phyloP scores from a whole-genome alignment of 2,329 filamentous ascomycete species.

The Ophidiomyces ophidiicola region DNA sequence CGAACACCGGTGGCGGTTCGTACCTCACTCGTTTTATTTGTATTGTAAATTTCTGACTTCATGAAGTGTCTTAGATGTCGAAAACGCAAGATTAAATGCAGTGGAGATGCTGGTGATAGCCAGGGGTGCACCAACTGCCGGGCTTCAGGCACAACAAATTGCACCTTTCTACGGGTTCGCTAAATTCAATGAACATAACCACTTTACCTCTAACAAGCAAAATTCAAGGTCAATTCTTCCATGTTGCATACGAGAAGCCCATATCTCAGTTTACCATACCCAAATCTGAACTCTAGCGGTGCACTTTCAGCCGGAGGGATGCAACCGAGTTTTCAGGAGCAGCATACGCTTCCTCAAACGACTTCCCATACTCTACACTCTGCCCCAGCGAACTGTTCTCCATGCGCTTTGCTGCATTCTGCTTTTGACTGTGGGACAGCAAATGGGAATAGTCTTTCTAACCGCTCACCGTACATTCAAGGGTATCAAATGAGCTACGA shows the following conservation, averaged over 20 bases:
- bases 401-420: conserved; percentile 13
- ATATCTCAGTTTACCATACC: conserved; percentile 22
- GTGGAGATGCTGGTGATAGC: conserved; percentile 67
- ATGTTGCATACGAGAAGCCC: conserved; percentile 19
- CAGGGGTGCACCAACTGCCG: conserved; percentile 72
- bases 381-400: background rate
- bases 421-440: conserved; percentile 21
- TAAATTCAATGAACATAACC: background rate
- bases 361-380: conserved; percentile 1
- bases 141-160: conserved; percentile 51
- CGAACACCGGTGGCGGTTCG: conserved; percentile 44
- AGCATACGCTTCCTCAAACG: background rate
- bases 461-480: conserved; percentile 18
- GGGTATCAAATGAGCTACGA: conserved; percentile 25
- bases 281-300: conserved; percentile 15
- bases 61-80: conserved; percentile 67
- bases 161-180: conserved; percentile 66
- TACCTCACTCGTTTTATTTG: conserved; percentile 4
- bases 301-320: conserved; percentile 1
- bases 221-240: conserved; percentile 27
- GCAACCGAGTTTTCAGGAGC: conserved; percentile 3
- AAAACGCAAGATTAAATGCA: conserved; percentile 90
- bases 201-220: background rate
- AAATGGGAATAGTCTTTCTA: conserved; percentile 1
- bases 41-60: conserved; percentile 1